Percentiles rank a stretch among this genome's conserved stretches.
Conservation (phyloP, 2,329 filamentous ascomycete genomes). For the Sporothrix inflata region DNA sequence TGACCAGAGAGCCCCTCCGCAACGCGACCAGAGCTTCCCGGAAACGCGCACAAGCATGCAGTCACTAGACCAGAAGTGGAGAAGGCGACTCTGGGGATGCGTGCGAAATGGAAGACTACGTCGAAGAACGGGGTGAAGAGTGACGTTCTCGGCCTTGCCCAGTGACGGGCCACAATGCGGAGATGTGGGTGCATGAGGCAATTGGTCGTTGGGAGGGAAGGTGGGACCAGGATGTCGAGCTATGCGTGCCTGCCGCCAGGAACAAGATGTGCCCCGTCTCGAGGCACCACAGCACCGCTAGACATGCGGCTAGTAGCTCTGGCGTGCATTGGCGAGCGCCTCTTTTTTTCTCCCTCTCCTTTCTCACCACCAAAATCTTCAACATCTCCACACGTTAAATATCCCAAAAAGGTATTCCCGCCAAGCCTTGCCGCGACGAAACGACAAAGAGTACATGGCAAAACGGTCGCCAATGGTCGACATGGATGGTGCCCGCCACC, state of each 20-base stretch:
- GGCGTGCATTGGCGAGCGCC: not conserved
- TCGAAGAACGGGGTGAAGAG: not conserved
- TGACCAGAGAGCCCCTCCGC: not conserved
- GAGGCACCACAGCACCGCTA: not conserved
- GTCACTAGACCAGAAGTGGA: not conserved
- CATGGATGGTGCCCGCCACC: not conserved
- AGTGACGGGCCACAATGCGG: constrained; percentile 8
- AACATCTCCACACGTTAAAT: constrained; percentile 2
- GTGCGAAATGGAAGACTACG: not conserved
- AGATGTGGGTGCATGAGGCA: not conserved
- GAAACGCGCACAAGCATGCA: not conserved
- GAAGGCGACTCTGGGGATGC: constrained; percentile 7
- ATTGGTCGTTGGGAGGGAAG: not conserved
- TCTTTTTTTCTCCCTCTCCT: not conserved
- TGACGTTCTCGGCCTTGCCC: not conserved
- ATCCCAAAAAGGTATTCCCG: not conserved
- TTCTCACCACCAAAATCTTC: constrained; percentile 4
- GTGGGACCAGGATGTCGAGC: not conserved
- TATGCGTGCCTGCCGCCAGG: not conserved
- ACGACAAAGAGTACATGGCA: not conserved
- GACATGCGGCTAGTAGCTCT: not conserved
- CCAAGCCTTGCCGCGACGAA: not conserved
- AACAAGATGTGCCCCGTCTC: not conserved
- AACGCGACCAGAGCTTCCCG: constrained; percentile 8
- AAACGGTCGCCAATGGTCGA: not conserved